phyloP scores from a whole-genome alignment of 2,329 filamentous ascomycete species.

The Diaporthe eres region DNA sequence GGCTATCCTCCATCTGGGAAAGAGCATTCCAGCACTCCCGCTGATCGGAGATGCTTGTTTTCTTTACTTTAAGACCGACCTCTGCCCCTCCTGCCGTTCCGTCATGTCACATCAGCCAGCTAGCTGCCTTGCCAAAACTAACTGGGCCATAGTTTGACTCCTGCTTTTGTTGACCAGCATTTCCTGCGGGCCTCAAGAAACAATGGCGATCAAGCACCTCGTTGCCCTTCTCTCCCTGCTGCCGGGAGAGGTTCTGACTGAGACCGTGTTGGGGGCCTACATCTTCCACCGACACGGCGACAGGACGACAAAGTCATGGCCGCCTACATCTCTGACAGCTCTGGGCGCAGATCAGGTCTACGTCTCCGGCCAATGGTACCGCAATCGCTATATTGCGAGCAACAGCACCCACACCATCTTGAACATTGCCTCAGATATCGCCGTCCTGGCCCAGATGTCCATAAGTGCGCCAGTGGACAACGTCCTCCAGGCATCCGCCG shows the following conservation, averaged over 20 bases:
- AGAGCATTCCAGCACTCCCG: conserved; percentile 6
- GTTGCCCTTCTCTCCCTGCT: conserved; percentile 57
- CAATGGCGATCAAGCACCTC: conserved; percentile 59
- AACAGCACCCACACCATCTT: conserved; percentile 72
- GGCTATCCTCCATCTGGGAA: conserved; percentile 5
- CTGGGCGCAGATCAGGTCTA: conserved; percentile 85
- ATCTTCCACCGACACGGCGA: conserved; percentile 94
- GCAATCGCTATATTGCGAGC: conserved; percentile 78
- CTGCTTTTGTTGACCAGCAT: neutral
- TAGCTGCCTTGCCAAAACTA: neutral
- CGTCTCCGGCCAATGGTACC: conserved; percentile 81
- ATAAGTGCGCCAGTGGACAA: conserved; percentile 80
- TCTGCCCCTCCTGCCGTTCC: neutral
- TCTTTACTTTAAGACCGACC: neutral
- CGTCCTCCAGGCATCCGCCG: conserved; percentile 85
- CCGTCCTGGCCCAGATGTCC: conserved; percentile 78
- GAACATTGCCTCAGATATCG: conserved; percentile 75
- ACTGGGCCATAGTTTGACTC: neutral
- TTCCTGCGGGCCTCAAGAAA: neutral
- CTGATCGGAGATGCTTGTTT: conserved; percentile 26
- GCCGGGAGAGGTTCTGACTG: conserved; percentile 54
- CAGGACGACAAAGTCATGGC: conserved; percentile 82
- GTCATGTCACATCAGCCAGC: neutral
- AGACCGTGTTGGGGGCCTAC: conserved; percentile 85
- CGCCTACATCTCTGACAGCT: conserved; percentile 80